Evolutionary conservation across 2,329 filamentous ascomycete species (phyloP).

Genomic region (Phoma herbarum): DNA sequence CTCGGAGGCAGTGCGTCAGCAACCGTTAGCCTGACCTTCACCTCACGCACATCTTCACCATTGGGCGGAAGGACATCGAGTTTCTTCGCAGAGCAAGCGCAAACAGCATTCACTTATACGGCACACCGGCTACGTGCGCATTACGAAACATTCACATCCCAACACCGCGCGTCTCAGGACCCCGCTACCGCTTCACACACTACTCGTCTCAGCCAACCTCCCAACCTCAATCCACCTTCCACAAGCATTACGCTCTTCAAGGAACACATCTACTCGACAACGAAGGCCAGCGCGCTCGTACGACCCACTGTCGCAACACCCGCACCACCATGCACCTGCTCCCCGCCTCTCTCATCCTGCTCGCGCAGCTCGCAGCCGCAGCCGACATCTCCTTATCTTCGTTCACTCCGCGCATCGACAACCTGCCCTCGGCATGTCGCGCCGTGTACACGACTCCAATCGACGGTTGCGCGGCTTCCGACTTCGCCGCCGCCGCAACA

Average conservation of each 20-base stretch:
- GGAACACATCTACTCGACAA: conserved; percentile 19
- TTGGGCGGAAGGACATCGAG: conserved; percentile 2
- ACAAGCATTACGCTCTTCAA: conserved; percentile 17
- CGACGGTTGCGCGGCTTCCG: conserved; percentile 50
- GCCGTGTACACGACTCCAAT: conserved; percentile 54
- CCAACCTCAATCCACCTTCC: conserved; percentile 16
- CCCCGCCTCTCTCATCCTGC: conserved; percentile 34
- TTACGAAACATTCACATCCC: conserved; percentile 31
- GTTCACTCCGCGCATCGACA: conserved; percentile 55
- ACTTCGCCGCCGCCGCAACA: conserved; percentile 48
- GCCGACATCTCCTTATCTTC: conserved; percentile 55
- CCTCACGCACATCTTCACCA: conserved; percentile 6
- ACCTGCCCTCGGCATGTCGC: conserved; percentile 52
- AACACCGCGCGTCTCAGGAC: conserved; percentile 39
- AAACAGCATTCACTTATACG: conserved; percentile 25
- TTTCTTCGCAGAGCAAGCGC: neutral
- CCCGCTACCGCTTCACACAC: conserved; percentile 32
- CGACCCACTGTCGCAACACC: conserved; percentile 20
- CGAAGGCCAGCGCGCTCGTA: conserved; percentile 14
- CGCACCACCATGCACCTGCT: conserved; percentile 36
- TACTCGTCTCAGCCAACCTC: conserved; percentile 36
- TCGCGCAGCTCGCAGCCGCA: conserved; percentile 31
- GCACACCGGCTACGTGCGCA: conserved; percentile 21
- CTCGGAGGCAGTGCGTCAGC: conserved; percentile 3
- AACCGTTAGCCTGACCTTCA: conserved; percentile 8